Conservation (phyloP, 1,284 basidiomycete species). For the Xanthoconium separans region DNA sequence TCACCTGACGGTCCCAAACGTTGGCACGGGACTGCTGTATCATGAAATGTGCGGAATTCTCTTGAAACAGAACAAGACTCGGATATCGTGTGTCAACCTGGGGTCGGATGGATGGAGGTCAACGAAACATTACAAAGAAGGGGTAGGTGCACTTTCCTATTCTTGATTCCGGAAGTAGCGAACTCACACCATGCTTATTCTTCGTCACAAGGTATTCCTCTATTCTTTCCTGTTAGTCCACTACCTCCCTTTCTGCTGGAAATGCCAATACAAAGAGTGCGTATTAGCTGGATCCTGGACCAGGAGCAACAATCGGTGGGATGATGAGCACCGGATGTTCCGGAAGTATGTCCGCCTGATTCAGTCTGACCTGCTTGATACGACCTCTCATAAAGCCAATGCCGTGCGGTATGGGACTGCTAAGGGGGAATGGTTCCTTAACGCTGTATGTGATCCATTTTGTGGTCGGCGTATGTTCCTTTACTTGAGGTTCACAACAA, state of each 20-base stretch:
- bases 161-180: background rate
- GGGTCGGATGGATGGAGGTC: slow-evolving; percentile 83
- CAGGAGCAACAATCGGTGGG: slow-evolving; percentile 84
- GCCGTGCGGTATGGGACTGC: slow-evolving; percentile 89
- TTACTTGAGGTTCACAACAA: slow-evolving; percentile 6
- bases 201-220: slow-evolving; percentile 50
- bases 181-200: background rate
- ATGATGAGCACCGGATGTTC: slow-evolving; percentile 88
- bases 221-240: slow-evolving; percentile 85
- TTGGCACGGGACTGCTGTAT: background rate
- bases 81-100: slow-evolving; percentile 83
- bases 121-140: slow-evolving; percentile 72
- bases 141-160: slow-evolving; percentile 35
- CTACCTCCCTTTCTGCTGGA: background rate
- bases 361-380: slow-evolving; percentile 1
- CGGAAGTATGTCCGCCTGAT: slow-evolving; percentile 51
- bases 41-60: background rate
- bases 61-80: slow-evolving; percentile 63
- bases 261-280: background rate
- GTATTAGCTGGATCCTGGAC: slow-evolving; percentile 73
- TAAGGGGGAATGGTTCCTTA: slow-evolving; percentile 83
- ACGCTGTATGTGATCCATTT: slow-evolving; percentile 48
- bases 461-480: background rate
- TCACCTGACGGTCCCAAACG: background rate
- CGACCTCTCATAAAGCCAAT: slow-evolving; percentile 54